Base-by-base conservation (phyloP, 139 green algal species). In the Trebouxia sp. region DNA sequence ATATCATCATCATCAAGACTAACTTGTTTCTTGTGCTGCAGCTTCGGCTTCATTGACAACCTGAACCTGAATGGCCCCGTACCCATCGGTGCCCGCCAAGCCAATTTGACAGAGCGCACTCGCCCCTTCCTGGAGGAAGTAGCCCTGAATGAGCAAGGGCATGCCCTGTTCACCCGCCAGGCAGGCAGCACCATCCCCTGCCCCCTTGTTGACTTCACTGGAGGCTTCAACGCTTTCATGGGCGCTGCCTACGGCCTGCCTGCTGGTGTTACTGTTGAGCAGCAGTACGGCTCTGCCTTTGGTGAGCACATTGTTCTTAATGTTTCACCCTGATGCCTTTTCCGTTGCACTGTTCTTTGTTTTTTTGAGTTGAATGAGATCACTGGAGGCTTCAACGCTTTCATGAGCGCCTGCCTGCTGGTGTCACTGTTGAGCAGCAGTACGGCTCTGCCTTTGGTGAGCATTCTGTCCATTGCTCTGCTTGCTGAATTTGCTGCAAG, bases 51-150 rank as follows among this genome's bases (percentile, higher is more conserved):
- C 66, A 24, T 76, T 20, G 48, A 65, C 47, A 80, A 67, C 75
- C 38, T 80, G 32, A 80, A 12, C 35, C 45, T 65, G 30, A 32
- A 38, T 32, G 83, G 80, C 37, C 83, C 85, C 17, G 32, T 39
- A 0, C 81, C 83, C 53, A 67, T 83, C 1, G 85, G 85, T 8
- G 85, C 80, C 28, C 58, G 51, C 15, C 75, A 76, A 74, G 85
- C 83, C 24, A 84, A 84, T 55, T 66, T 89, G 51, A 76, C 55
- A 22, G 15, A 39, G 2, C 42, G 80, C 20, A 82, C 83, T 26
- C 50, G 41, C 45, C 66, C 69, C 17, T 87, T 79, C 72, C 65
- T 77, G 12, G 62, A 88, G 78, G 85, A 89, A 76, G 50, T 87
- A 12, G 81, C 81, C 24, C 62, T 85, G 17, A 78, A 81, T 4